A percentile compares a stretch with the other conserved stretches of the same genome.
Conservation (phyloP, 352 stramenopile species). For the Sclerospora graminicola region DNA sequence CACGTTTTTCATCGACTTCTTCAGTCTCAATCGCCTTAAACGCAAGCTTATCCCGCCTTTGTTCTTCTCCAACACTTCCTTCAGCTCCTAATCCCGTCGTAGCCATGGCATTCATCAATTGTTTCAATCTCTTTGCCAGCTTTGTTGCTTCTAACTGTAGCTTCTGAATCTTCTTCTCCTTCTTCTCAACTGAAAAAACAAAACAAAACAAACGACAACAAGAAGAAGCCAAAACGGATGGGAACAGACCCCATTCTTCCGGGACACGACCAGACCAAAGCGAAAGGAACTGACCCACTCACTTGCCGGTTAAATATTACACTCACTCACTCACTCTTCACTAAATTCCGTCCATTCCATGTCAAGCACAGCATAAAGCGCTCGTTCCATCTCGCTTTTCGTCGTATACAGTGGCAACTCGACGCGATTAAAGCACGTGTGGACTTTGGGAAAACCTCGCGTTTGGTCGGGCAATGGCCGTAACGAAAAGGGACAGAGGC, state of each 20-base stretch:
- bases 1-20: too few species aligned
- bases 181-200: constrained; percentile 5
- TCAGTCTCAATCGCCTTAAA: constrained; percentile 3
- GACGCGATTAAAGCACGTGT: constrained; percentile 82
- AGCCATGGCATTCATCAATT: constrained; percentile 11
- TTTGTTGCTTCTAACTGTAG: neutral
- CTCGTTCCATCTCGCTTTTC: constrained; percentile 89
- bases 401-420: constrained; percentile 68
- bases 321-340: constrained; percentile 36
- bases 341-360: constrained; percentile 95
- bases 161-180: neutral
- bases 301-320: constrained; percentile 20
- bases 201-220: neutral
- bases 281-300: constrained; percentile 7
- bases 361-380: constrained; percentile 90
- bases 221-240: neutral
- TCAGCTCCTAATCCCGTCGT: constrained; percentile 11
- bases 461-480: constrained; percentile 47
- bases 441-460: constrained; percentile 58
- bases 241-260: neutral
- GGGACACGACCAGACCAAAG: constrained; percentile 4
- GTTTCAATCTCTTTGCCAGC: constrained; percentile 3
- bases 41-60: neutral
- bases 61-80: too few species aligned
- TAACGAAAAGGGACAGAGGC: constrained; percentile 67